phyloP scores from a whole-genome alignment of 2,329 filamentous ascomycete genomes.

The Botrytis byssoidea region DNA sequence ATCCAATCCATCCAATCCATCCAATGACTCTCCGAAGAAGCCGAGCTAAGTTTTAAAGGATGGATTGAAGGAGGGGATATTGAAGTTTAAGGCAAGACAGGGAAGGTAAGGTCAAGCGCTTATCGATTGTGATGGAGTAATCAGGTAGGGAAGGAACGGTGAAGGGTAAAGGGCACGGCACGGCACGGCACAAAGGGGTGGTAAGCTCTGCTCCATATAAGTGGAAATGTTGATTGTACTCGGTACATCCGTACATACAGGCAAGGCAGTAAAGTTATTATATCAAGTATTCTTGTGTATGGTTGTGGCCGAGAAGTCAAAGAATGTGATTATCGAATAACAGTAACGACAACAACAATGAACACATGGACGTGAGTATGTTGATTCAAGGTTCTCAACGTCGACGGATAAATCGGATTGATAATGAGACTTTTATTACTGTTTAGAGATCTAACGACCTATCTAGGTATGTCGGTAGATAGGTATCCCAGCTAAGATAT shows the following conservation, averaged over 20 bases:
- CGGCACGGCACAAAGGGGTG: too few relatives aligned
- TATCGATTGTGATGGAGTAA: background rate
- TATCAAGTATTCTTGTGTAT: too few relatives aligned
- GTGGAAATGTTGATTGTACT: background rate
- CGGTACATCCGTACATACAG: background rate
- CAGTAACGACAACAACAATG: background rate
- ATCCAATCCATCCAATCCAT: too few relatives aligned
- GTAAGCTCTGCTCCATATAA: background rate
- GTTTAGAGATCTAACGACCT: background rate
- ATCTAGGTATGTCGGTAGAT: too few relatives aligned
- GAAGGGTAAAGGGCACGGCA: too few relatives aligned
- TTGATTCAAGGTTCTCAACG: background rate
- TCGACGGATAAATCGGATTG: background rate
- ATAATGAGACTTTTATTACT: background rate
- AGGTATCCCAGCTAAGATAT: too few relatives aligned
- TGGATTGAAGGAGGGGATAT: background rate
- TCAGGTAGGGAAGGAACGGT: background rate
- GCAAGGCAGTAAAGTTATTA: too few relatives aligned
- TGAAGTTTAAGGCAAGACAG: background rate
- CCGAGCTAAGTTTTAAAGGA: conserved; percentile 1
- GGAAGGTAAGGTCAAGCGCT: background rate
- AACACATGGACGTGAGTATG: background rate
- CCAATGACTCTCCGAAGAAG: conserved; percentile 11
- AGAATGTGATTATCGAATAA: background rate
- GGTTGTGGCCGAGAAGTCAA: too few relatives aligned